Percentiles rank a stretch among this genome's conserved stretches.
phyloP scores from a whole-genome alignment of 78 protist species.

The Emiliania huxleyi region DNA sequence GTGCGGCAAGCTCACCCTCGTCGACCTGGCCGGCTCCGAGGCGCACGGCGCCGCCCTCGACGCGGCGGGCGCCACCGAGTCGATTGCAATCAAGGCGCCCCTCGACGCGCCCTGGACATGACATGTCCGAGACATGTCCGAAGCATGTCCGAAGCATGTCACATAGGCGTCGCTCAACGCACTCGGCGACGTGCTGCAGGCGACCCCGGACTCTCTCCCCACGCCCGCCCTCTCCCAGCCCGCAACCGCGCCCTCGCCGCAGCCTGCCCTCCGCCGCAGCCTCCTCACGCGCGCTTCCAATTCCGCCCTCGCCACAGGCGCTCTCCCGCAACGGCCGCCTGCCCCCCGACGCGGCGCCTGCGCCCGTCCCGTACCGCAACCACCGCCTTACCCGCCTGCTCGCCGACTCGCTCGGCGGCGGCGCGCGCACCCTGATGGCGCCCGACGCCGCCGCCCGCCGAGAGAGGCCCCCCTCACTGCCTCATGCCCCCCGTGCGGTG shows the following conservation, averaged over 20 bases:
- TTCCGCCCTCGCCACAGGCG: no score
- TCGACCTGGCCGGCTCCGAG: slow-evolving; percentile 94
- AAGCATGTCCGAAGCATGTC: no score
- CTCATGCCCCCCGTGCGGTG: no score
- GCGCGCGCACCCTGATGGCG: slow-evolving; percentile 30
- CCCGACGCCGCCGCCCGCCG: no score
- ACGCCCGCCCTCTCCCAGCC: no score
- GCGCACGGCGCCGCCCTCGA: neutral
- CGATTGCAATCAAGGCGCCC: neutral
- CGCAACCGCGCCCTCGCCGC: no score
- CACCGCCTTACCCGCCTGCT: slow-evolving; percentile 41
- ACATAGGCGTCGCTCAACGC: neutral
- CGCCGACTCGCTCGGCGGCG: slow-evolving; percentile 46
- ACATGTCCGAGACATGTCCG: no score
- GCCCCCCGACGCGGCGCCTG: neutral
- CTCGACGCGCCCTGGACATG: no score
- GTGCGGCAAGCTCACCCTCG: slow-evolving; percentile 88
- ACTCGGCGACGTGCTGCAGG: neutral
- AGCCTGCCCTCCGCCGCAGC: no score
- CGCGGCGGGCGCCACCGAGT: neutral
- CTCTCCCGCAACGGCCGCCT: neutral
- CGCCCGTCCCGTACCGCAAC: slow-evolving; percentile 40
- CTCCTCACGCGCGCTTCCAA: no score
- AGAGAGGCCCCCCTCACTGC: no score
- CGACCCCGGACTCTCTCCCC: neutral